Conservation (phyloP, 306 rosid genomes). For the Sicyos baderoa region DNA sequence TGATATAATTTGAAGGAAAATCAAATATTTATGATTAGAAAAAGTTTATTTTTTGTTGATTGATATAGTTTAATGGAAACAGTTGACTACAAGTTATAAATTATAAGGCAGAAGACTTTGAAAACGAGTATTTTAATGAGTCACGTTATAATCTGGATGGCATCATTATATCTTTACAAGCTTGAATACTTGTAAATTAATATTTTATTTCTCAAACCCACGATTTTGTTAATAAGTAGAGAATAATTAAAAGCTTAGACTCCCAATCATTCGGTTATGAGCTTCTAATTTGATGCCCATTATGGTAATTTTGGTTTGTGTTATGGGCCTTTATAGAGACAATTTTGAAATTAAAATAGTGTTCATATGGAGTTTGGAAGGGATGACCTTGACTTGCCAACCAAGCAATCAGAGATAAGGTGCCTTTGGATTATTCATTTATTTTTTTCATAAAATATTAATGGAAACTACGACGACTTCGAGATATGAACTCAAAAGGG, state of each 20-base stretch:
- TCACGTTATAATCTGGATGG: not conserved
- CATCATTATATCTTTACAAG: not conserved
- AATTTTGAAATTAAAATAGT: not conserved
- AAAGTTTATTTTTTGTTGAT: not conserved
- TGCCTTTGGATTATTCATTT: too few relatives aligned
- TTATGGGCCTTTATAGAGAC: not conserved
- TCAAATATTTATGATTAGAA: not conserved
- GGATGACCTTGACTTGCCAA: not conserved
- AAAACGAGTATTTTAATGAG: not conserved
- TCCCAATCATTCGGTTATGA: not conserved
- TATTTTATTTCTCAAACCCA: not conserved
- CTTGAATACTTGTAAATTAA: constrained; percentile 3
- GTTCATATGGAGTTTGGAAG: not conserved
- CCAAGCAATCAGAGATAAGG: not conserved
- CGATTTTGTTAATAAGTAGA: not conserved
- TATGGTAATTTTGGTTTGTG: not conserved
- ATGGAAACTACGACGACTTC: not conserved
- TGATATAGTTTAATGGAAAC: not conserved
- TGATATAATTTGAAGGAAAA: not conserved
- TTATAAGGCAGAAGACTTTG: not conserved
- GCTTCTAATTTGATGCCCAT: not conserved
- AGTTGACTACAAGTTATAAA: not conserved
- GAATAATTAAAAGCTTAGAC: not conserved
- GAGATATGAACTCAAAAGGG: not conserved
- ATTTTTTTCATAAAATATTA: not conserved